Evolutionary conservation across 2,329 filamentous ascomycete species (phyloP).

Genomic region (Huntiella moniliformis): DNA sequence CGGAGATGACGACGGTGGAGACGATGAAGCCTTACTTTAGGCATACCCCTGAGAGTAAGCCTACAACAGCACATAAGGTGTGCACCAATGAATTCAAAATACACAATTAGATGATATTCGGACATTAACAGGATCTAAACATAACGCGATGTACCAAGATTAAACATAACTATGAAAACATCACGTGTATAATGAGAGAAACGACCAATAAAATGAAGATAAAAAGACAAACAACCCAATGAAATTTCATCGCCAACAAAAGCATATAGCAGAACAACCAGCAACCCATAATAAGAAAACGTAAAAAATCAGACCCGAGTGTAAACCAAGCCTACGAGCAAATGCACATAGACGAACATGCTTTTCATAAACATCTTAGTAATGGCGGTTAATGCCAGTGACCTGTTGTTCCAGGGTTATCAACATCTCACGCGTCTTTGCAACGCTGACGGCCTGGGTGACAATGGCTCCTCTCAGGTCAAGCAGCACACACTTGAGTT

Average conservation of each 20-base stretch:
- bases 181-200: too few relatives aligned
- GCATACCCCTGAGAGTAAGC: too few relatives aligned
- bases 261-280: too few relatives aligned
- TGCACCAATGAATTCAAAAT: too few relatives aligned
- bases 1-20: constrained; percentile 30
- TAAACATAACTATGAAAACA: too few relatives aligned
- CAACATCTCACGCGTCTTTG: constrained; percentile 24
- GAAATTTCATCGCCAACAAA: too few relatives aligned
- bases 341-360: too few relatives aligned
- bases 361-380: too few relatives aligned
- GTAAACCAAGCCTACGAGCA: neutral
- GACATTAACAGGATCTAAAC: too few relatives aligned
- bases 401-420: constrained; percentile 24
- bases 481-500: constrained; percentile 20
- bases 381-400: constrained; percentile 12
- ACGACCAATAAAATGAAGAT: neutral
- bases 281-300: neutral
- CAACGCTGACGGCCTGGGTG: constrained; percentile 24
- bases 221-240: neutral
- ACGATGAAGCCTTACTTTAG: constrained; percentile 1
- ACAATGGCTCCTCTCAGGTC: constrained; percentile 25
- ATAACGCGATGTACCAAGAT: too few relatives aligned
- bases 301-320: neutral
- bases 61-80: too few relatives aligned
- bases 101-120: too few relatives aligned